A percentile compares a stretch with the other conserved stretches of the same genome.
Evolutionary conservation across 208 protist genomes (phyloP).

Genomic region (Trypanosoma vivax): DNA sequence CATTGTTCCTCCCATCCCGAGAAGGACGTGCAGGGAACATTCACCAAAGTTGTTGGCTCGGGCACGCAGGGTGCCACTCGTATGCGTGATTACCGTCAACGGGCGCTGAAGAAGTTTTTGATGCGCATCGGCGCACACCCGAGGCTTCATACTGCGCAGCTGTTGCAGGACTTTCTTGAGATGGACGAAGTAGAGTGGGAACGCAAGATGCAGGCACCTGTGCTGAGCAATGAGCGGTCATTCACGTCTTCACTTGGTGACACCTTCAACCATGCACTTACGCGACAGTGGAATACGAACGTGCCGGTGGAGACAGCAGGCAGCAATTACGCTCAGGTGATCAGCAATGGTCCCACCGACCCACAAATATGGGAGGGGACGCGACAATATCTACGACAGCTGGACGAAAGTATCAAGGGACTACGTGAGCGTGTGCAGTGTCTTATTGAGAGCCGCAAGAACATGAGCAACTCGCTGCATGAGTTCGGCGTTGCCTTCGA

Average conservation of each 20-base stretch:
- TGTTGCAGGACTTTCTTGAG: constrained; percentile 72
- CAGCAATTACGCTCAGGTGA: constrained; percentile 1
- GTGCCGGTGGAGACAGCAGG: background rate
- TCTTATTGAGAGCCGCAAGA: constrained; percentile 30
- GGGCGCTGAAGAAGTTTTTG: constrained; percentile 70
- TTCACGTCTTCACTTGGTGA: constrained; percentile 15
- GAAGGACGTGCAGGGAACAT: constrained; percentile 75
- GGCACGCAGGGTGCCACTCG: constrained; percentile 12
- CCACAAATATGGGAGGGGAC: constrained; percentile 26
- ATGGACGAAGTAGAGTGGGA: constrained; percentile 67
- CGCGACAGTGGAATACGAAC: constrained; percentile 15
- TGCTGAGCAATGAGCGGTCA: constrained; percentile 20
- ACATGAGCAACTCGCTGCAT: constrained; percentile 28
- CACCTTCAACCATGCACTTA: constrained; percentile 16
- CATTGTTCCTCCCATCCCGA: constrained; percentile 86
- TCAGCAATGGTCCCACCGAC: constrained; percentile 11
- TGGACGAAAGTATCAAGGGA: constrained; percentile 34
- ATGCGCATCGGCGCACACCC: constrained; percentile 69
- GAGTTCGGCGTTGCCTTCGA: constrained; percentile 49
- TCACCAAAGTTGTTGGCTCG: constrained; percentile 39
- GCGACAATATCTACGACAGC: constrained; percentile 27
- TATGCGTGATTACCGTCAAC: constrained; percentile 72
- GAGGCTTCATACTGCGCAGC: constrained; percentile 32
- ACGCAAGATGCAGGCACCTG: constrained; percentile 33
- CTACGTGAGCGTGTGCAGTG: constrained; percentile 33